Base-by-base conservation (phyloP, 2,329 filamentous ascomycete genomes). In the Aspergillus tanneri region DNA sequence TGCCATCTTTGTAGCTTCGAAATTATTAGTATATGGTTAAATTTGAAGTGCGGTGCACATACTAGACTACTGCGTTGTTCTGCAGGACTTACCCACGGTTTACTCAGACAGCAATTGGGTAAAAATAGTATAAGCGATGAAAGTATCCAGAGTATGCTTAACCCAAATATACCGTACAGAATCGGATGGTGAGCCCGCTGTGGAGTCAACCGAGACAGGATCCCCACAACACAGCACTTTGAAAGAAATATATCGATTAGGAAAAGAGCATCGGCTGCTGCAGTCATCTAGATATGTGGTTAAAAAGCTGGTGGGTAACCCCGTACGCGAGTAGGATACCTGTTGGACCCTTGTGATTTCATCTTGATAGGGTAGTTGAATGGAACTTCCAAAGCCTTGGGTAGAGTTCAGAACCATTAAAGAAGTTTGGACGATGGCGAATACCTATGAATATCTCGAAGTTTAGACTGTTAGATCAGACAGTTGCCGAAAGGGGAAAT, bases 171-270 rank as follows among this genome's bases (percentile, higher is more conserved):
- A 2, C 5, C 27, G 22, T 21, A 21, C 6, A 43, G 41, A 6
- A 43, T 18, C 8, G 18, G 14, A 21, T 43, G 41, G 8, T 43
- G 41, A 5, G 18, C n/a, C 5, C 21, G 41, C 7, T 34, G 41
- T 4, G 41, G 41, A 35, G 41, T 43, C 6, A 43, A 11, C 18
- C 41, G 21, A 12, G 19, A 35, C 21, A 43, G 41, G 19, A 43
- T 43, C 2, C 22, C 41, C 8, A 43, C 19, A 30, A 43, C 41
- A 11, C 41, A 43, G 41, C 41, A 43, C 10, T 43, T 43, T 14
- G 41, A 43, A 11, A 43, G 30, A n/a, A 36, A 36, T 9, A 27
- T 23, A 8, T 27, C 19, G 3, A 43, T 23, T 14, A 43, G 30
- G 11, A 23, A 36, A 16, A 43, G 30, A 10, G n/a, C 10, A 24